Percentiles rank a stretch among this genome's conserved stretches.
phyloP scores from a whole-genome alignment of 2,329 filamentous ascomycete species.

The Monilinia vaccinii-corymbosi region DNA sequence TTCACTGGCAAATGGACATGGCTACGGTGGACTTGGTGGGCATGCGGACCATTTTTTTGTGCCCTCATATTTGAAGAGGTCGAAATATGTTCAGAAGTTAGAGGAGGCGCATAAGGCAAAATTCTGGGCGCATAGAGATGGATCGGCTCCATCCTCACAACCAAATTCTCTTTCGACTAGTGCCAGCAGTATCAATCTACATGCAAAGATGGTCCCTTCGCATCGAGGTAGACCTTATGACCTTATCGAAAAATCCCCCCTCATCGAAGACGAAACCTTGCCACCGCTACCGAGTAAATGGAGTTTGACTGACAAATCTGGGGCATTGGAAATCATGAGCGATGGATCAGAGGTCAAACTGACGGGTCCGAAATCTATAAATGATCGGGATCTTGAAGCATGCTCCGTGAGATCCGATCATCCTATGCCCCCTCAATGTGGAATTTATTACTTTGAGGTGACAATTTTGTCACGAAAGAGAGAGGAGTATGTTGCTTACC shows the following conservation, averaged over 20 bases:
- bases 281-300: constrained; percentile 71
- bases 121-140: constrained; percentile 38
- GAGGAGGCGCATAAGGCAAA: constrained; percentile 60
- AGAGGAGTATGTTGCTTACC: constrained; percentile 45
- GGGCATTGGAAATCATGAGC: constrained; percentile 61
- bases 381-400: constrained; percentile 60
- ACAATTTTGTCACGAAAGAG: constrained; percentile 56
- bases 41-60: constrained; percentile 54
- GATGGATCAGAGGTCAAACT: constrained; percentile 67
- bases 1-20: constrained; percentile 24
- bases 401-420: constrained; percentile 75
- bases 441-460: constrained; percentile 90
- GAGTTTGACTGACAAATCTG: constrained; percentile 70
- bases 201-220: constrained; percentile 48
- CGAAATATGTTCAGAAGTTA: constrained; percentile 68
- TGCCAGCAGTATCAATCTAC: constrained; percentile 44
- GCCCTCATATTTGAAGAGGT: constrained; percentile 74
- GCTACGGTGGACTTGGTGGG: constrained; percentile 16
- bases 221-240: constrained; percentile 78
- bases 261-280: constrained; percentile 50
- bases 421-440: constrained; percentile 79
- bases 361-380: constrained; percentile 36
- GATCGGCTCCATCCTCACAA: constrained; percentile 36
- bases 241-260: constrained; percentile 66
- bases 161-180: constrained; percentile 43